Base-by-base conservation (phyloP, 2,329 filamentous ascomycete species). In the Cladorrhinum sp. region DNA sequence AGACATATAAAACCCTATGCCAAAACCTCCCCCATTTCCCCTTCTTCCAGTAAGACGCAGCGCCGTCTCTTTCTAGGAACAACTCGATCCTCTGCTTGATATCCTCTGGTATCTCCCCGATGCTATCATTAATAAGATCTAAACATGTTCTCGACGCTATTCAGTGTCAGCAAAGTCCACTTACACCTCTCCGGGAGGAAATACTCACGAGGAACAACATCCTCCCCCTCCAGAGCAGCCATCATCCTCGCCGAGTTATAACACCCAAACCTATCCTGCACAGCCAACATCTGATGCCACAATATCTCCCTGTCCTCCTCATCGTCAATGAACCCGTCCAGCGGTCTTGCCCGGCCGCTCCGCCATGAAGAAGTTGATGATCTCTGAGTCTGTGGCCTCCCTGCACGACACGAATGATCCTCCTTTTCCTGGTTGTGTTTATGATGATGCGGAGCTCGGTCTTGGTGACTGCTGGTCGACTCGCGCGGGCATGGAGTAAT, bases 31-130 rank as follows among this genome's bases (percentile, higher is more conserved):
- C 46, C 54, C 36, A 46, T 36, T 49, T 57, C 6, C 54, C 54
- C 26, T 20, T 57, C 42, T 24, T 28, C 23, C 26, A 18, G 21
- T 30, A 48, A 16, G 36, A 14, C 3, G 33, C 54, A 12, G 36
- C 30, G 16, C 54, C 54, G 4, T 57, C 36, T 16, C 39, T 49
- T 23, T 57, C 54, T 10, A 57, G 39, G 18, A 57, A 57, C 8
- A 48, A 12, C 39, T 57, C 54, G 18, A 57, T 57, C 54, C 39
- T 28, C 39, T 57, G 39, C 39, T 46, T 57, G 8, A 30, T 26
- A 23, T 57, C 54, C 24, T 57, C 54, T 18, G 54, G 39, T 33
- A 57, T 57, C 36, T 57, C 54, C 16, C 54, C 54, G 2, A 57
- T 49, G n/a, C 54, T 49, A 12, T 57, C 54, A 36, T 57, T 57